Percentiles rank a stretch among this genome's conserved stretches.
phyloP scores from a whole-genome alignment of 306 rosid genomes.

The Styphnolobium japonicum region DNA sequence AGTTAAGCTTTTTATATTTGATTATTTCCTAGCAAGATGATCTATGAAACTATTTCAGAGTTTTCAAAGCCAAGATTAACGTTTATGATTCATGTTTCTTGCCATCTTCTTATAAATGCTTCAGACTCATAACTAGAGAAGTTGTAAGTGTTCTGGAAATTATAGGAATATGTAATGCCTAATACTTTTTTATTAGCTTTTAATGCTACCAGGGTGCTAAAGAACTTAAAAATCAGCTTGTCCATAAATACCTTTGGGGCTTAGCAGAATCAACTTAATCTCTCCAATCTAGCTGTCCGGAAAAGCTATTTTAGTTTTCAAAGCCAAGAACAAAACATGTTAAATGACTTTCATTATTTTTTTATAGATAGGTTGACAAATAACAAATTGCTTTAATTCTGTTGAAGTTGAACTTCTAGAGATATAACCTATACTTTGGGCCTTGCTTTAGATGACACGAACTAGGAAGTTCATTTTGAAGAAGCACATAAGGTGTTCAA shows the following conservation, averaged over 20 bases:
- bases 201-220: not conserved
- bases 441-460: not conserved
- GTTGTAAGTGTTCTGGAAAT: not conserved
- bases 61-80: conserved; percentile 2
- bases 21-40: not conserved
- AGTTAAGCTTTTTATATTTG: not conserved
- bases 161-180: not conserved
- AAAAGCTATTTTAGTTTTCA: not conserved
- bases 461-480: not conserved
- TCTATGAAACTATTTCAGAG: not conserved
- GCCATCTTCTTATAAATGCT: not conserved
- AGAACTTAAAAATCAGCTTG: not conserved
- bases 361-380: not conserved
- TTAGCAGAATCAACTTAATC: not conserved
- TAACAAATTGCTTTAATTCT: not conserved
- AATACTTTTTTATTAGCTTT: not conserved
- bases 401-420: not conserved
- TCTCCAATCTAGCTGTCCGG: not conserved
- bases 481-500: not conserved
- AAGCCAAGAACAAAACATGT: not conserved
- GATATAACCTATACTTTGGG: not conserved
- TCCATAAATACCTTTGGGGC: not conserved
- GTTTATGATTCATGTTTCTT: not conserved
- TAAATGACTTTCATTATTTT: not conserved
- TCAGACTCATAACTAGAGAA: not conserved